phyloP scores from a whole-genome alignment of 148 eudicot species.

The Amaranthus cruentus region DNA sequence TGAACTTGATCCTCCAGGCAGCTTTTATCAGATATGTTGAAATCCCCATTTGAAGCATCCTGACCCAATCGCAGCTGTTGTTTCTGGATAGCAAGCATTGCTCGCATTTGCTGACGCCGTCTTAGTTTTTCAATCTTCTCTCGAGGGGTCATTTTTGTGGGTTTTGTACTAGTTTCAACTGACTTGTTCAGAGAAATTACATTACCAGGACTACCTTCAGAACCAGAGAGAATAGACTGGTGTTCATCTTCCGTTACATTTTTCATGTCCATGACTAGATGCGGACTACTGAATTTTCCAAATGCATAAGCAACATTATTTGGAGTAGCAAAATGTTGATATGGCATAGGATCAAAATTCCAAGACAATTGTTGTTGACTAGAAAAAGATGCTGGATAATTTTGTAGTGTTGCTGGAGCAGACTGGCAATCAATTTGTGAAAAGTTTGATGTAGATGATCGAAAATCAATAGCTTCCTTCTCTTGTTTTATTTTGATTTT shows the following conservation, averaged over 20 bases:
- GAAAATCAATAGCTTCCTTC: constrained; percentile 29
- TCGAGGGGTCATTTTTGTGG: constrained; percentile 63
- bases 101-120: constrained; percentile 74
- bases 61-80: constrained; percentile 59
- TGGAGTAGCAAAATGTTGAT: constrained; percentile 31
- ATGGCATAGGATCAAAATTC: constrained; percentile 28
- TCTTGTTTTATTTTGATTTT: constrained; percentile 24
- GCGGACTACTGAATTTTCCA: constrained; percentile 32
- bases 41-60: constrained; percentile 27
- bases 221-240: constrained; percentile 29
- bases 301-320: constrained; percentile 28
- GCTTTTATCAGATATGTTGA: constrained; percentile 21
- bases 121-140: constrained; percentile 87
- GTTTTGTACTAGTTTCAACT: constrained; percentile 22
- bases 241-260: constrained; percentile 31
- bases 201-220: constrained; percentile 31
- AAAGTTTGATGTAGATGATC: constrained; percentile 25
- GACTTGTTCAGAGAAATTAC: constrained; percentile 30
- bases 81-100: constrained; percentile 74
- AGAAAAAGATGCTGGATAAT: constrained; percentile 25
- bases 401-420: constrained; percentile 21
- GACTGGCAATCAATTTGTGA: constrained; percentile 34
- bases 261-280: constrained; percentile 24
- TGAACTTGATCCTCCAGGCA: constrained; percentile 21
- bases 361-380: constrained; percentile 32